Evolutionary conservation across 2,329 filamentous ascomycete genomes (phyloP).

Genomic region (Diaporthe sp.): DNA sequence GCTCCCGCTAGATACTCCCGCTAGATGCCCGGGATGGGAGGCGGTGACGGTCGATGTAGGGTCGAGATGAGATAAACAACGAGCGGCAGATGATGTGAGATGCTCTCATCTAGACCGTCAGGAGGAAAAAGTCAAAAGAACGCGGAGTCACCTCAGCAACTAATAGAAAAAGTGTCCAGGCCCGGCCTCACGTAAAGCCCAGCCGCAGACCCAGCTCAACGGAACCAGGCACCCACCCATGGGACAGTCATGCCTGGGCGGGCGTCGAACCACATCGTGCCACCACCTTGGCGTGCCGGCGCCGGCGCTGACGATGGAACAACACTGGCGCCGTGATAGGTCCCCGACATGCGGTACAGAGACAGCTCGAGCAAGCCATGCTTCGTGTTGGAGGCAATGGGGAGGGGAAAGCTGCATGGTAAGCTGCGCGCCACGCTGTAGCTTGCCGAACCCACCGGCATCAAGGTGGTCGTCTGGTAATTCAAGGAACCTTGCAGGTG

Average conservation of each 20-base stretch:
- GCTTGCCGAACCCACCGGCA: conserved; percentile 23
- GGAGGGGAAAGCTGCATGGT: conserved; percentile 28
- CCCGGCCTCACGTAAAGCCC: not conserved
- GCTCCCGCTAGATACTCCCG: not conserved
- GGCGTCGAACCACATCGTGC: conserved; percentile 11
- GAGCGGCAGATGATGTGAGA: conserved; percentile 17
- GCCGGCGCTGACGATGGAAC: conserved; percentile 32
- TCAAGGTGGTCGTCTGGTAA: conserved; percentile 20
- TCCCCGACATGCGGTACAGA: not conserved
- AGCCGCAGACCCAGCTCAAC: conserved; percentile 31
- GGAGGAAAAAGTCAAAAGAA: not conserved
- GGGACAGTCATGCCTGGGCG: not conserved
- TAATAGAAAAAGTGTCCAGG: not conserved
- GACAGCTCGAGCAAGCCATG: conserved; percentile 17
- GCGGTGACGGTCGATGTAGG: conserved; percentile 3
- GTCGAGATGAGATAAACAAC: not conserved
- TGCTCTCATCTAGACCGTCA: not conserved
- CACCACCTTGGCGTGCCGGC: conserved; percentile 7
- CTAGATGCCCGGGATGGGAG: not conserved
- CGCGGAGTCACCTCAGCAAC: conserved; percentile 18
- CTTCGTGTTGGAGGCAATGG: conserved; percentile 26
- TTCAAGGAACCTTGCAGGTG: conserved; percentile 33
- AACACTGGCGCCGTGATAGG: conserved; percentile 22
- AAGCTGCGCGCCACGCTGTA: conserved; percentile 35
- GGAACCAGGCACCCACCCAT: conserved; percentile 32